phyloP scores from a whole-genome alignment of 495 filamentous ascomycete species.

The Penicillium ochrochloron region DNA sequence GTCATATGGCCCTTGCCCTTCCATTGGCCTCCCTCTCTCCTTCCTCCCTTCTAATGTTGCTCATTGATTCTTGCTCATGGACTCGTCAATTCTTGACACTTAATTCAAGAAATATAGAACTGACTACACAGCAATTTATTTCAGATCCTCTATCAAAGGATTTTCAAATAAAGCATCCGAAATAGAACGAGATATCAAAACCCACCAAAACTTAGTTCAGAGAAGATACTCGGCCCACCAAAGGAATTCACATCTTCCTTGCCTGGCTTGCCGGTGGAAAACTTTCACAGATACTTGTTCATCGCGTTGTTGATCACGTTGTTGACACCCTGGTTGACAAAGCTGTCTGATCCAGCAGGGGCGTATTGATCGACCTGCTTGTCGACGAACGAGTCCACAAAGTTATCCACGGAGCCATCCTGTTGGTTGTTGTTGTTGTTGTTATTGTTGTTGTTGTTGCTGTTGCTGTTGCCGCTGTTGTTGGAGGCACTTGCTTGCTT shows the following conservation, averaged over 20 bases:
- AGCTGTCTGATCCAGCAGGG: neutral
- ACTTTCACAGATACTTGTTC: conserved; percentile 3
- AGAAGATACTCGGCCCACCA: neutral
- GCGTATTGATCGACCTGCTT: conserved; percentile 9
- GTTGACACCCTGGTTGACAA: conserved; percentile 8
- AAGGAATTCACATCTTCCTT: neutral
- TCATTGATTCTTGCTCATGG: neutral
- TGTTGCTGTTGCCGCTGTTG: neutral
- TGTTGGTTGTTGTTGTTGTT: neutral
- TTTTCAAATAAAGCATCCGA: neutral
- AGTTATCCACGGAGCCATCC: neutral
- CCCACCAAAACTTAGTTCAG: neutral
- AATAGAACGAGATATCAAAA: neutral
- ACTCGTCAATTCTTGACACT: too few species aligned
- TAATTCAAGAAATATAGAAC: too few species aligned
- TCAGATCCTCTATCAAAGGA: neutral
- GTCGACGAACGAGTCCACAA: neutral
- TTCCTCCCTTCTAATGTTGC: neutral
- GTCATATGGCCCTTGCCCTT: neutral
- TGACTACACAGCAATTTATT: too few species aligned
- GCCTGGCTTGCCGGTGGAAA: neutral
- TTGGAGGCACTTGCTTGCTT: neutral
- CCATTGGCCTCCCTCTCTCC: neutral
- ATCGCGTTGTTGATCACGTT: conserved; percentile 3
- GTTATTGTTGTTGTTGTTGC: neutral